phyloP scores from a whole-genome alignment of 257 asterid genomes.

The Salvia hispanica region DNA sequence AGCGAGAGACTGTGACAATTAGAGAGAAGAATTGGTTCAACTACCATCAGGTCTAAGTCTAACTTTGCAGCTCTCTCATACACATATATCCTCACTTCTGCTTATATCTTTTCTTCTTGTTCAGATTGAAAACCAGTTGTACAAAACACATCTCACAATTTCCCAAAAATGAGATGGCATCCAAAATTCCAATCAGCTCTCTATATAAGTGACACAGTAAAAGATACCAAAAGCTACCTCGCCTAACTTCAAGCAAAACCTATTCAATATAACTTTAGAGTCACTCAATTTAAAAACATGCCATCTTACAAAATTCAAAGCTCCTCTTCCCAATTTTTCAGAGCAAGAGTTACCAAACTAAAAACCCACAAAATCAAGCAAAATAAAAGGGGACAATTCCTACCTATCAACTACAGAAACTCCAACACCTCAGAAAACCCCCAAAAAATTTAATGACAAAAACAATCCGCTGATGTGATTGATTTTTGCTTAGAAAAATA shows the following conservation, averaged over 20 bases:
- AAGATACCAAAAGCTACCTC: not conserved
- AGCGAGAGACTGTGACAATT: not conserved
- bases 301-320: not conserved
- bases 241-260: not conserved
- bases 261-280: not conserved
- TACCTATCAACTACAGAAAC: not conserved
- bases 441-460: not conserved
- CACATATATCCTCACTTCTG: not conserved
- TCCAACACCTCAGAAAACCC: conserved; percentile 16
- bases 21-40: not conserved
- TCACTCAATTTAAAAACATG: not conserved
- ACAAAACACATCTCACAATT: not conserved
- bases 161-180: not conserved
- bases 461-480: not conserved
- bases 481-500: conserved; percentile 5
- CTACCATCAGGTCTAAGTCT: not conserved
- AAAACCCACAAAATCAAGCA: conserved; percentile 19
- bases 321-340: not conserved
- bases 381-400: not conserved
- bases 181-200: conserved; percentile 3
- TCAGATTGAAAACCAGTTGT: conserved; percentile 10
- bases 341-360: conserved; percentile 12
- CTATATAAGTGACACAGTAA: not conserved
- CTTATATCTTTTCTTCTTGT: not conserved
- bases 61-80: not conserved